Evolutionary conservation across 23 red algal species (phyloP).

Genomic region (Gracilaria domingensis): DNA sequence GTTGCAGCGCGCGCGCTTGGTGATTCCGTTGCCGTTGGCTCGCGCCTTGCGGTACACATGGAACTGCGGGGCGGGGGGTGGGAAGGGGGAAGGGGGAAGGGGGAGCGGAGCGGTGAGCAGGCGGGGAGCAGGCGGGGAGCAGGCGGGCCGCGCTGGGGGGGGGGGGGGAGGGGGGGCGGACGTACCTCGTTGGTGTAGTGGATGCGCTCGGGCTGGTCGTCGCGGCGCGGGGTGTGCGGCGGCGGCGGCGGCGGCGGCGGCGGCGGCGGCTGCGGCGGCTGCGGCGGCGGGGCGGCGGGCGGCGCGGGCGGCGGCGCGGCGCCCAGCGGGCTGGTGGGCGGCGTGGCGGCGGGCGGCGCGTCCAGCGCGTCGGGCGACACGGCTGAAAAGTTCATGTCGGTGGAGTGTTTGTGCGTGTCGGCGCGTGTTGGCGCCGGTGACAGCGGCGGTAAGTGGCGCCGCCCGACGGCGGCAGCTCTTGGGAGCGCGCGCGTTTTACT

Average conservation of each 20-base stretch:
- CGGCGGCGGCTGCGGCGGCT: neutral
- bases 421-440: neutral
- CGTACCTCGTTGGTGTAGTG: slow-evolving; percentile 74
- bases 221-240: slow-evolving; percentile 1
- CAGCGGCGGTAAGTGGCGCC: neutral
- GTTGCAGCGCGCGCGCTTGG: slow-evolving; percentile 63
- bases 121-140: neutral
- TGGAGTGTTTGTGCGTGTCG: neutral
- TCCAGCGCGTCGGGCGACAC: slow-evolving; percentile 28
- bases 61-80: slow-evolving; percentile 8
- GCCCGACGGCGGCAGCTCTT: neutral
- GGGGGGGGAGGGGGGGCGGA: neutral
- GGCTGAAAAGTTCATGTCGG: slow-evolving; percentile 15
- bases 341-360: neutral
- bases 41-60: slow-evolving; percentile 60
- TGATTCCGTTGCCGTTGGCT: slow-evolving; percentile 46
- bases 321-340: neutral
- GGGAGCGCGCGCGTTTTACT: too few relatives aligned
- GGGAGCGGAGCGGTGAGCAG: neutral
- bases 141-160: too few relatives aligned
- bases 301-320: neutral
- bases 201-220: slow-evolving; percentile 13
- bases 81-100: neutral
- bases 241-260: neutral
- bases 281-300: neutral